Evolutionary conservation across 2,329 filamentous ascomycete species (phyloP).

Genomic region (Geosmithia flava): DNA sequence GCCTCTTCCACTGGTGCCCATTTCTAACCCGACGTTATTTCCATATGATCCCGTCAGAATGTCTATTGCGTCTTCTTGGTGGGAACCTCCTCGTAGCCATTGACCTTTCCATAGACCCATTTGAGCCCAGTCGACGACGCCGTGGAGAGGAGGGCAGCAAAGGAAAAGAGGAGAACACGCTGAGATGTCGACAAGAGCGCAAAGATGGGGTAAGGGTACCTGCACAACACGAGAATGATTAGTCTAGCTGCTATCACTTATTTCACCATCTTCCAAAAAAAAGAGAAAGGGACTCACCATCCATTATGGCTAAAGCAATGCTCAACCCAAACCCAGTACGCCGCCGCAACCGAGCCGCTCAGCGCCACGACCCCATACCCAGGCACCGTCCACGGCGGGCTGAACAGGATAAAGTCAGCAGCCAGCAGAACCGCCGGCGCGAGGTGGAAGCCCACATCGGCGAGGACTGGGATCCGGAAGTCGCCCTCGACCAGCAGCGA

Average conservation of each 20-base stretch:
- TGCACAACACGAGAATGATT: conserved; percentile 13
- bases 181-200: conserved; percentile 52
- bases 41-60: too few species aligned
- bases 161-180: conserved; percentile 54
- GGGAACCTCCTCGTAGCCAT: conserved; percentile 36
- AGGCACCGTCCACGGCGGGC: conserved; percentile 59
- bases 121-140: conserved; percentile 56
- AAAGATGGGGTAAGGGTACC: conserved; percentile 84
- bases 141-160: conserved; percentile 61
- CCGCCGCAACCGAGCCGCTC: conserved; percentile 46
- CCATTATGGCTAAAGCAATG: conserved; percentile 57
- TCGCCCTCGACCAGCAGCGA: conserved; percentile 39
- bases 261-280: not conserved
- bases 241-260: not conserved
- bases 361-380: conserved; percentile 45
- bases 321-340: conserved; percentile 71
- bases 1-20: too few species aligned
- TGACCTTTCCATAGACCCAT: conserved; percentile 55
- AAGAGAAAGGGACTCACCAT: conserved; percentile 29
- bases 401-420: conserved; percentile 55
- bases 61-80: conserved; percentile 17
- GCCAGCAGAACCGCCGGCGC: conserved; percentile 53
- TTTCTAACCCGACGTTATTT: too few species aligned
- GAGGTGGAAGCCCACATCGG: conserved; percentile 54
- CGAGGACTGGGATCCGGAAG: conserved; percentile 38